Evolutionary conservation across 371 early-diverging fungal genomes (phyloP).

Genomic region (Apophysomyces sp.): DNA sequence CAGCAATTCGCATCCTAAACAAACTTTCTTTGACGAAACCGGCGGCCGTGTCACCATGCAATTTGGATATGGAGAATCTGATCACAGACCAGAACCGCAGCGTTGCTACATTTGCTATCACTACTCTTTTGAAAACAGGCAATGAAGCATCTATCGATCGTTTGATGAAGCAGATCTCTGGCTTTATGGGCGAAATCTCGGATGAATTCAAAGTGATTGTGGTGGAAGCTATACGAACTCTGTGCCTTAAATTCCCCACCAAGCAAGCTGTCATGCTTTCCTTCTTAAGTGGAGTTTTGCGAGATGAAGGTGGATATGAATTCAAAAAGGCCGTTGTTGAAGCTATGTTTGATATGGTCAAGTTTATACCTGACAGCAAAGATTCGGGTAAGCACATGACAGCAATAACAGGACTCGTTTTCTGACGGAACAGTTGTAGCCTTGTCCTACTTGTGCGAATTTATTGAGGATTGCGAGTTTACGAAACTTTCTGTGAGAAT

Average conservation of each 20-base stretch:
- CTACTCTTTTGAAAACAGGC: slow-evolving; percentile 97
- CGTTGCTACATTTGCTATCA: slow-evolving; percentile 98
- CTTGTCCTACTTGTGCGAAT: slow-evolving; percentile 95
- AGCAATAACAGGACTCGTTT: neutral
- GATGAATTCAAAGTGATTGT: slow-evolving; percentile 98
- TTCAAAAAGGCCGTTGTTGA: slow-evolving; percentile 96
- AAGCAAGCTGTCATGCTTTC: slow-evolving; percentile 92
- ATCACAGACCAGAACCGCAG: slow-evolving; percentile 96
- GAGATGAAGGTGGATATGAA: slow-evolving; percentile 98
- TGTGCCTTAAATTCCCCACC: slow-evolving; percentile 95
- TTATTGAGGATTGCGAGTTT: slow-evolving; percentile 99
- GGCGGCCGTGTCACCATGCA: slow-evolving; percentile 89
- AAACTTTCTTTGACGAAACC: slow-evolving; percentile 87
- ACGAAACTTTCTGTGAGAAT: slow-evolving; percentile 95
- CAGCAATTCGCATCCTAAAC: slow-evolving; percentile 95
- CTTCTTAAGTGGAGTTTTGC: slow-evolving; percentile 89
- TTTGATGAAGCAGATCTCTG: slow-evolving; percentile 96
- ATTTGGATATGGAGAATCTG: slow-evolving; percentile 96
- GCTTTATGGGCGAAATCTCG: slow-evolving; percentile 96
- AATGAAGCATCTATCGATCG: slow-evolving; percentile 97
- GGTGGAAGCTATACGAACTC: slow-evolving; percentile 93
- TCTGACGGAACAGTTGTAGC: too few species aligned
- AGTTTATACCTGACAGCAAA: slow-evolving; percentile 90
- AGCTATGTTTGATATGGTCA: slow-evolving; percentile 94
- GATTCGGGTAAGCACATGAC: slow-evolving; percentile 65